Base-by-base conservation (phyloP, 192 early-diverging fungal genomes). In the Phlyctochytrium arcticum region DNA sequence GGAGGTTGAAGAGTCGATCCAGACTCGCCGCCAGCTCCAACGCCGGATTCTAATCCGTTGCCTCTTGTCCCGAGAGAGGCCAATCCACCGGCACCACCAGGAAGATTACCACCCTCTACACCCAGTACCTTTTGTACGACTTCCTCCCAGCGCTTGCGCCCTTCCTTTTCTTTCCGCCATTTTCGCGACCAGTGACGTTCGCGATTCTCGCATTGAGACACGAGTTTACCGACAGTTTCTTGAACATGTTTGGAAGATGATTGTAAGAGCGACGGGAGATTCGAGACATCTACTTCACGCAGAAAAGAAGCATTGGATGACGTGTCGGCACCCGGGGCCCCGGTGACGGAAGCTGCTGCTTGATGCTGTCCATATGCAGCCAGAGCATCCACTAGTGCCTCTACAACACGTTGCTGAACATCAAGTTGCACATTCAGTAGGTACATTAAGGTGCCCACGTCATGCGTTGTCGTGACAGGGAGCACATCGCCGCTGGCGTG, bases 371-470 rank as follows among this genome's bases (percentile, higher is more conserved):
- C n/a, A n/a, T n/a, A n/a, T 9, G 39, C 39, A 31, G 39, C 15
- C 12, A 60, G 30, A 34, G 49, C 62, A 39, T 15, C 51, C 8
- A 65, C 57, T 44, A 72, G 29, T 23, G 63, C 31, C 19, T 72
- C 48, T 23, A 76, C 54, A 17, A 70, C 67, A 0, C 61, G 47
- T 24, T 70, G 59, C 34, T 76, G 75, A 21, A 69, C 67, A 24
- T 72, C 64, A 50, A 76, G 35, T 57, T 76, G 68, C 15, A 70
- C 64, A 12, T 68, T 56, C 37, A 76, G 59, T 19, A 72, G 44
- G 39, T 62, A 44, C 4, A 56, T 12, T 12, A 76, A 27, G 44
- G 65, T 63, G 1, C 37, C 44, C 5, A 74, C n/a, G 48, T 69
- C 66, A 36, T 42, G n/a, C 21, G 64, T 68, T 21, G 21, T 37